Percentiles rank a stretch among this genome's conserved stretches.
These are phyloP conservation scores for Dactylellina parvicollis DNA, from an alignment of 2,329 filamentous ascomycete genomes.

Conservation along the genomic window DNA sequence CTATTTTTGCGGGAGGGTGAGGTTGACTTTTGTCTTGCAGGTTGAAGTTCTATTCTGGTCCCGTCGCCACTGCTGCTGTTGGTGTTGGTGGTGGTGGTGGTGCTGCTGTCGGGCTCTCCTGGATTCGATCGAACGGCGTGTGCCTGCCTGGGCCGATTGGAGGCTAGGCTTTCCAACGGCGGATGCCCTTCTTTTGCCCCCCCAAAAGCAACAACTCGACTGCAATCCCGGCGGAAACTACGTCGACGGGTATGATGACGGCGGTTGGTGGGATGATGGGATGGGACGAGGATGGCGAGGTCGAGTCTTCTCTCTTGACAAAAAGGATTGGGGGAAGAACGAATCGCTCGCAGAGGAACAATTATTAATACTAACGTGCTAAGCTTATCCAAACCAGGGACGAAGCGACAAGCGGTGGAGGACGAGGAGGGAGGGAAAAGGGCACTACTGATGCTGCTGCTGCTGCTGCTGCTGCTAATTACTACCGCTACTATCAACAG, in stretches of 20 bases:
- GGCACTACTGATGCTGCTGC: no score
- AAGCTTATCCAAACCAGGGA: constrained; percentile 49
- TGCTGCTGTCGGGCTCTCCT: constrained; percentile 31
- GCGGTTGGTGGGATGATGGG: no score
- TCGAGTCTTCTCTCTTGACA: no score
- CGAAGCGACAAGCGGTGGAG: constrained; percentile 31
- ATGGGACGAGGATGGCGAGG: no score
- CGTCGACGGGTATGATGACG: no score
- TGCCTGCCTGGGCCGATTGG: constrained; percentile 43
- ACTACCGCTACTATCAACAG: constrained; percentile 18
- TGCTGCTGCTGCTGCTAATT: no score
- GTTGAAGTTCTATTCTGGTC: constrained; percentile 3
- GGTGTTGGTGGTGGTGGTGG: no score
- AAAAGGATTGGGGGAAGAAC: background rate
- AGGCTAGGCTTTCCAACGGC: constrained; percentile 53
- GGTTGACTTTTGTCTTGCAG: no score
- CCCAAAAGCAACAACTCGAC: background rate
- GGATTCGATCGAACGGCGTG: constrained; percentile 23
- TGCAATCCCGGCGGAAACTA: constrained; percentile 7
- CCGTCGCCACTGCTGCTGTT: constrained; percentile 51
- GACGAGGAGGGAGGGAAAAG: no score
- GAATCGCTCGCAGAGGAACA: constrained; percentile 7
- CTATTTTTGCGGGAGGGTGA: no score
- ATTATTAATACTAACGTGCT: constrained; percentile 25
- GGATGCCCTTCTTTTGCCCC: constrained; percentile 28